Percentiles rank a stretch among this genome's conserved stretches.
phyloP scores from a whole-genome alignment of 2,329 filamentous ascomycete genomes.

The Purpureocillium takamizusanense region DNA sequence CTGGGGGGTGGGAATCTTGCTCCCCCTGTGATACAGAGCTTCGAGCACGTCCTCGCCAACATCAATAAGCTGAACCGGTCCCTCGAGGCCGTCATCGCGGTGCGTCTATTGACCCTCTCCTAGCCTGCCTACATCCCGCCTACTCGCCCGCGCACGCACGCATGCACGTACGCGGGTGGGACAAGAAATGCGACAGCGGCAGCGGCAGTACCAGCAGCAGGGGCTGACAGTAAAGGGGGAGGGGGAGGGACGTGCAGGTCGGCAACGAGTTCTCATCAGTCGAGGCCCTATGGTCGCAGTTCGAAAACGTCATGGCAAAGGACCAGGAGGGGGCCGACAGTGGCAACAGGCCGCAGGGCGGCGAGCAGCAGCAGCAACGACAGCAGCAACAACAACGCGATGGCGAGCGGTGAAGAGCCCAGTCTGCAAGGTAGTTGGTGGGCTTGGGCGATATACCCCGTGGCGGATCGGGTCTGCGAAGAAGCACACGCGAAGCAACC shows the following conservation, averaged over 20 bases:
- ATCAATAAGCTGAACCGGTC: constrained; percentile 93
- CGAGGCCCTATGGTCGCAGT: constrained; percentile 93
- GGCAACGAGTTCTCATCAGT: constrained; percentile 97
- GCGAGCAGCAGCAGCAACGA: constrained; percentile 16
- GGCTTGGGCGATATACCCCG: too few species aligned
- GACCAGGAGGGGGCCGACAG: constrained; percentile 28
- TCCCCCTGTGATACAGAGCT: constrained; percentile 49
- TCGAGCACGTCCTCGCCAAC: constrained; percentile 89
- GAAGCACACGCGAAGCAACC: too few species aligned
- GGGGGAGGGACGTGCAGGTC: constrained; percentile 40
- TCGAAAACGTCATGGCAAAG: constrained; percentile 90
- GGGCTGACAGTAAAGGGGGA: too few species aligned
- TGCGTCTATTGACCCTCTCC: too few species aligned
- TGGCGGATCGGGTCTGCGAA: too few species aligned
- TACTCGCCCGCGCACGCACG: too few species aligned
- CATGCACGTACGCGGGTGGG: too few species aligned
- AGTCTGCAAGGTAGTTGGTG: too few species aligned
- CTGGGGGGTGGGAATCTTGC: neutral
- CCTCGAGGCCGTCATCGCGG: constrained; percentile 82
- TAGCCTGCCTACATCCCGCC: too few species aligned
- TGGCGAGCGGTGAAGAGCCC: constrained; percentile 1
- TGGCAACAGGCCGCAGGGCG: constrained; percentile 9
- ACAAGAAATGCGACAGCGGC: too few species aligned
- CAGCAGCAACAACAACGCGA: constrained; percentile 14
- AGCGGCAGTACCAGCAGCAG: too few species aligned